Conservation (phyloP, 2,329 filamentous ascomycete species). For the Elsinoe australis region DNA sequence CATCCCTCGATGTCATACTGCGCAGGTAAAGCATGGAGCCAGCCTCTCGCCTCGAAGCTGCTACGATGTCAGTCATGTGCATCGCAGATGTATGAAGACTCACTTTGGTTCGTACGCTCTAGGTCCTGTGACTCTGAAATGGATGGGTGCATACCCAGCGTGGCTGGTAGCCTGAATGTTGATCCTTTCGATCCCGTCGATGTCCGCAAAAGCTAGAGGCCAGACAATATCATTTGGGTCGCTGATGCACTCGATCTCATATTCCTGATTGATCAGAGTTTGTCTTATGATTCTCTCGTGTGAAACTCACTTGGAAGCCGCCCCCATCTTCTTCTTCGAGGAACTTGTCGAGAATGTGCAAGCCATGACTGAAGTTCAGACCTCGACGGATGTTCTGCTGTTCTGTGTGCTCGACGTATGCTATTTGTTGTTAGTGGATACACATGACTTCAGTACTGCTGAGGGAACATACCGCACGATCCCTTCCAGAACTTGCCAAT, state of each 20-base stretch:
- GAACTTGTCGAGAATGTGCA: conserved; percentile 26
- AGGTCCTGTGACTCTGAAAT: not conserved
- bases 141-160: not conserved
- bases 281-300: not conserved
- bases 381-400: conserved; percentile 26
- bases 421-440: conserved; percentile 21
- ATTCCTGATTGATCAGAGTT: conserved; percentile 11
- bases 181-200: not conserved
- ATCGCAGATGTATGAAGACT: too few relatives aligned
- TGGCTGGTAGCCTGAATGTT: not conserved
- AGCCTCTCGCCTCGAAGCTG: conserved; percentile 36
- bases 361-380: conserved; percentile 16
- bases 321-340: conserved; percentile 27
- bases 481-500: conserved; percentile 45
- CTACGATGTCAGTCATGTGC: conserved; percentile 9
- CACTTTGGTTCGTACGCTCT: not conserved
- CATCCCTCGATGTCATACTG: conserved; percentile 47
- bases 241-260: conserved; percentile 18
- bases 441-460: conserved; percentile 20
- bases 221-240: not conserved
- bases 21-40: conserved; percentile 43
- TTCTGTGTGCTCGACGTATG: conserved; percentile 32
- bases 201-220: not conserved
- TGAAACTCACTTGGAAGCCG: conserved; percentile 26
- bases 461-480: conserved; percentile 41